These are phyloP conservation scores for Clarireedia monteithiana DNA, from an alignment of 2,329 filamentous ascomycete genomes.

Conservation along the genomic window DNA sequence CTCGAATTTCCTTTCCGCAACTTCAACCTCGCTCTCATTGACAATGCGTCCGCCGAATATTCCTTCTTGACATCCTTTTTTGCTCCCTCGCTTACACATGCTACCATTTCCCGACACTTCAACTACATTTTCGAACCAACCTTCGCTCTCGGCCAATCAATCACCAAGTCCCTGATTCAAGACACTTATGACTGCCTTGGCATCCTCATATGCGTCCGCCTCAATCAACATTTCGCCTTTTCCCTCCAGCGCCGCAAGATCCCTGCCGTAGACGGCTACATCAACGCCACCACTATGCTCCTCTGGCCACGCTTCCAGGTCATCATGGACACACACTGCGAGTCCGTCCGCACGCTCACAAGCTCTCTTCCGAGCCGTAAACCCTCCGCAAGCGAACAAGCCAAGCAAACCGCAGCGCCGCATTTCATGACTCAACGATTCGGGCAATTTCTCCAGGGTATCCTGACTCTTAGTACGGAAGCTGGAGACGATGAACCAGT, in stretches of 20 bases:
- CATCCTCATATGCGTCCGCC: slow-evolving; percentile 78
- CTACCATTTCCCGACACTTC: slow-evolving; percentile 75
- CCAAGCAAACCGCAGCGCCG: slow-evolving; percentile 68
- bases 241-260: slow-evolving; percentile 87
- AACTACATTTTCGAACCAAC: slow-evolving; percentile 84
- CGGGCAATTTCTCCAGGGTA: slow-evolving; percentile 81
- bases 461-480: slow-evolving; percentile 76
- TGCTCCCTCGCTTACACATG: slow-evolving; percentile 64
- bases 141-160: slow-evolving; percentile 69
- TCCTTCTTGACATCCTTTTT: slow-evolving; percentile 91
- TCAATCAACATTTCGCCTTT: slow-evolving; percentile 93
- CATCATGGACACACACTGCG: slow-evolving; percentile 87
- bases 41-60: slow-evolving; percentile 93
- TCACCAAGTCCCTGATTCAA: slow-evolving; percentile 70
- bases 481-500: slow-evolving; percentile 93
- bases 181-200: slow-evolving; percentile 79
- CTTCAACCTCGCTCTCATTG: slow-evolving; percentile 87
- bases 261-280: slow-evolving; percentile 80
- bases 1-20: slow-evolving; percentile 87
- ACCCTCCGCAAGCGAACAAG: slow-evolving; percentile 41
- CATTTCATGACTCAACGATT: slow-evolving; percentile 94
- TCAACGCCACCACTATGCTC: slow-evolving; percentile 92
- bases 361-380: slow-evolving; percentile 40
- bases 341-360: slow-evolving; percentile 64
- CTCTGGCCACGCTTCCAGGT: slow-evolving; percentile 94